Conservation (phyloP, 495 filamentous ascomycete species). For the Neurospora sp. region DNA sequence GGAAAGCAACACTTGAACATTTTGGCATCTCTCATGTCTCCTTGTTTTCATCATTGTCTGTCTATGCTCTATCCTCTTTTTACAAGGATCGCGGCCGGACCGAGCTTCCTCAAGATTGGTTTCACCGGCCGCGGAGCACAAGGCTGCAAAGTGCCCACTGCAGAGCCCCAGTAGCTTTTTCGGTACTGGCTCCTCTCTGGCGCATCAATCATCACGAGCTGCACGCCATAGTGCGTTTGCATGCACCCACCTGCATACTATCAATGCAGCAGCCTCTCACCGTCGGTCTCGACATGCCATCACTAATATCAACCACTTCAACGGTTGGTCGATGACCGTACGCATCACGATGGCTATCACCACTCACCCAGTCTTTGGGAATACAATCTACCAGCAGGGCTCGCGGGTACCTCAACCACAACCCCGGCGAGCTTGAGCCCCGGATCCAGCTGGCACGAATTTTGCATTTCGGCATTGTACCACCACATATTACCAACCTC, state of each 20-base stretch:
- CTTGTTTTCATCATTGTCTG: conserved; percentile 1
- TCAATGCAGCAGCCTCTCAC: conserved; percentile 2
- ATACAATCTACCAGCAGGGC: not conserved
- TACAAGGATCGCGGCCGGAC: conserved; percentile 9
- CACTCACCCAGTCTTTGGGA: not conserved
- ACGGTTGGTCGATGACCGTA: not conserved
- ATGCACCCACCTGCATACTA: conserved; percentile 5
- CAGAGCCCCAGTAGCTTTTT: conserved; percentile 4
- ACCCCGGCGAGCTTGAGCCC: not conserved
- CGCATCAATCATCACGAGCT: conserved; percentile 4
- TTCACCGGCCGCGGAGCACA: conserved; percentile 9
- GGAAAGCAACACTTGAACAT: conserved; percentile 3
- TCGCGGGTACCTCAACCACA: not conserved
- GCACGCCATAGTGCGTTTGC: conserved; percentile 11
- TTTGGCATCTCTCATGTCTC: conserved; percentile 7
- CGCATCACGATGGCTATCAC: not conserved
- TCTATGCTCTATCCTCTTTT: conserved; percentile 5
- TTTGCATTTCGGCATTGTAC: conserved; percentile 13
- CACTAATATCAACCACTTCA: not conserved
- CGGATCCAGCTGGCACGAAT: not conserved
- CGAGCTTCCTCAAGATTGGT: conserved; percentile 3
- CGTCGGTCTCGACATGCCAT: conserved; percentile 3
- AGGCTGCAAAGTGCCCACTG: conserved; percentile 8
- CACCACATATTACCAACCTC: conserved; percentile 18
- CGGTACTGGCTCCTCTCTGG: conserved; percentile 9